Conservation (phyloP, 352 stramenopile species). For the Phytophthora cactorum region DNA sequence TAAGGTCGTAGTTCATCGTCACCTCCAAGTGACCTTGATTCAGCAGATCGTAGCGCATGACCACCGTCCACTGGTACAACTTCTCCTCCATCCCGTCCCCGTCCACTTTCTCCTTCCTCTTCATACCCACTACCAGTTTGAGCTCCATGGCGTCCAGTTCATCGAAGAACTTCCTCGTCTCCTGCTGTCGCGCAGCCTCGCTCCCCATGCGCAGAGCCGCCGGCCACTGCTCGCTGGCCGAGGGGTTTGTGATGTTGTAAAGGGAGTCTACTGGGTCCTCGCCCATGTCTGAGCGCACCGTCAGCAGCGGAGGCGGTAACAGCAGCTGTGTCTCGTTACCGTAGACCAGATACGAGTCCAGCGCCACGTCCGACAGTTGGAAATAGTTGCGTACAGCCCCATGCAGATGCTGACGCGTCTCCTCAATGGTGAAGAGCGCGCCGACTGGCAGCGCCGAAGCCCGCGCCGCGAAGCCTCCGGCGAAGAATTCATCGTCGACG, state of each 20-base stretch:
- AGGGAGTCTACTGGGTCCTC: conserved; percentile 33
- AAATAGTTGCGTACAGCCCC: conserved; percentile 71
- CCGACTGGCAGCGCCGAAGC: conserved; percentile 66
- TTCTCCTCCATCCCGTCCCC: conserved; percentile 19
- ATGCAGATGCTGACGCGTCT: conserved; percentile 75
- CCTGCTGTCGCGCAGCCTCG: conserved; percentile 28
- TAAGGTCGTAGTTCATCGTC: conserved; percentile 61
- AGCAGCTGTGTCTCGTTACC: conserved; percentile 31
- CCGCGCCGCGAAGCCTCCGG: conserved; percentile 51
- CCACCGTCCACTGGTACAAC: conserved; percentile 64
- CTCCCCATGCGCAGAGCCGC: conserved; percentile 42
- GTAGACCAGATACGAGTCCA: conserved; percentile 58
- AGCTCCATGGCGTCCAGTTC: conserved; percentile 69
- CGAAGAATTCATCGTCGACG: conserved; percentile 69
- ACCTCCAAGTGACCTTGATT: conserved; percentile 79
- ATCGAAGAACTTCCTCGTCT: conserved; percentile 71
- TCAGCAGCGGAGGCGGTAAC: conserved; percentile 56
- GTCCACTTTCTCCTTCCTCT: conserved; percentile 28
- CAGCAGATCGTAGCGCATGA: conserved; percentile 71
- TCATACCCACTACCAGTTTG: conserved; percentile 57
- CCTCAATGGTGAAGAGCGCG: conserved; percentile 75
- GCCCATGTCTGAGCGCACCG: conserved; percentile 44
- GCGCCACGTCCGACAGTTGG: conserved; percentile 50
- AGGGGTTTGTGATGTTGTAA: conserved; percentile 54
- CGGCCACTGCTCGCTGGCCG: conserved; percentile 55